phyloP scores from a whole-genome alignment of 768 basidiomycete species.

The Podaxis sp. region DNA sequence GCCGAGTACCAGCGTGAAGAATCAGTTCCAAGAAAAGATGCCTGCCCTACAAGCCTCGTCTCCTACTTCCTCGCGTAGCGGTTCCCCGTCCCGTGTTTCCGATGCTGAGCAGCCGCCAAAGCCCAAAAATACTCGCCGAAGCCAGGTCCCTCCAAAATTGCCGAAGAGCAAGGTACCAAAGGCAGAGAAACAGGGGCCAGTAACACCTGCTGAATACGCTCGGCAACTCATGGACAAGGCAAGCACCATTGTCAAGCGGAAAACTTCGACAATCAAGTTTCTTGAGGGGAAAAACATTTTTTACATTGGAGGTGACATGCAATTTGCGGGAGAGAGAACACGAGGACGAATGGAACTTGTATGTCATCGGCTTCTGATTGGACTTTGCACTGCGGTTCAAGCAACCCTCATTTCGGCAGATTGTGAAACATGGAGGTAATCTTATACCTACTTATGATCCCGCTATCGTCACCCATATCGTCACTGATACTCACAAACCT shows the following conservation, averaged over 20 bases:
- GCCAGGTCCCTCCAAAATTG: conserved; percentile 8
- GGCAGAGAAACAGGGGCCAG: conserved; percentile 35
- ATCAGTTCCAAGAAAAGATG: conserved; percentile 21
- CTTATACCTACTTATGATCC: conserved; percentile 58
- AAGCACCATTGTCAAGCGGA: conserved; percentile 8
- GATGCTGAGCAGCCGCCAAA: conserved; percentile 16
- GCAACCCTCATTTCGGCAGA: conserved; percentile 31
- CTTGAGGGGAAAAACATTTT: conserved; percentile 53
- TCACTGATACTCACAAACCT: conserved; percentile 38
- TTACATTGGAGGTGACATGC: conserved; percentile 57
- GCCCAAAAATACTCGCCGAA: background rate
- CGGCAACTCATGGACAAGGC: conserved; percentile 33
- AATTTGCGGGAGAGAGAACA: conserved; percentile 44
- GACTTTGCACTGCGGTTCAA: background rate
- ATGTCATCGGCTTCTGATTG: conserved; percentile 23
- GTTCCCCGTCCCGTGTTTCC: conserved; percentile 1
- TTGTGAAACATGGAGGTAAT: conserved; percentile 59
- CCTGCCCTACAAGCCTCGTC: conserved; percentile 9
- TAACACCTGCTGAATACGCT: conserved; percentile 53
- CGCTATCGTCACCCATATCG: conserved; percentile 57
- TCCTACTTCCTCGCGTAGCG: background rate
- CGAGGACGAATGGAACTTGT: conserved; percentile 59
- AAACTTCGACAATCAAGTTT: conserved; percentile 23
- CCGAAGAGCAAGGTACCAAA: conserved; percentile 19
- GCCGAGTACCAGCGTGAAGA: conserved; percentile 14